phyloP scores from a whole-genome alignment of 2,329 filamentous ascomycete species.

The Xylariales sp. region DNA sequence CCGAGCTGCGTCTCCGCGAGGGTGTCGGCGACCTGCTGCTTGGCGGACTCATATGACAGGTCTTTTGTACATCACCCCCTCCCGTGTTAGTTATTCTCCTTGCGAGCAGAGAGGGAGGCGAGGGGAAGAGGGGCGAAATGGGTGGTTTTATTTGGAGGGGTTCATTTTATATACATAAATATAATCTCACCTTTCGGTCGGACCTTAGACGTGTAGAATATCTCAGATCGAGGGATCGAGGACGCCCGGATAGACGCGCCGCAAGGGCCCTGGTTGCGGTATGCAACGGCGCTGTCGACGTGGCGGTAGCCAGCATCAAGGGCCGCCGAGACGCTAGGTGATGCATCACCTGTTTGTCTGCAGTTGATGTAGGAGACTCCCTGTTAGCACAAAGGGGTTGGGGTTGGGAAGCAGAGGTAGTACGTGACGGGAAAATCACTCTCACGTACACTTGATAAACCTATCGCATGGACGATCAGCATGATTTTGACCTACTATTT shows the following conservation, averaged over 20 bases:
- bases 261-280: constrained; percentile 45
- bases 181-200: constrained; percentile 25
- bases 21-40: constrained; percentile 58
- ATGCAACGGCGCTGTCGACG: constrained; percentile 49
- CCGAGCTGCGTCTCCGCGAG: constrained; percentile 57
- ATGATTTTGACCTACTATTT: no score
- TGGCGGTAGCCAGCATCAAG: constrained; percentile 50
- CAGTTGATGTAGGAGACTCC: constrained; percentile 9
- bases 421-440: neutral
- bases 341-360: constrained; percentile 31
- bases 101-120: no score
- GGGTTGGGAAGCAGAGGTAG: neutral
- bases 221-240: constrained; percentile 37
- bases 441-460: constrained; percentile 52
- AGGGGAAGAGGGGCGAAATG: no score
- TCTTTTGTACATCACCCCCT: no score
- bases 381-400: neutral
- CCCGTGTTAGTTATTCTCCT: no score
- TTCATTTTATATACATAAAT: neutral
- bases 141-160: no score
- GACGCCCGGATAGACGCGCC: constrained; percentile 36
- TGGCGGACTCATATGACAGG: constrained; percentile 58
- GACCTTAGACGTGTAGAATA: constrained; percentile 56
- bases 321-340: constrained; percentile 37
- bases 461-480: no score